A percentile compares a stretch with the other conserved stretches of the same genome.
These are phyloP conservation scores for Rhizopus arrhizus DNA, from an alignment of 371 early-diverging fungal species.

Conservation along the genomic window DNA sequence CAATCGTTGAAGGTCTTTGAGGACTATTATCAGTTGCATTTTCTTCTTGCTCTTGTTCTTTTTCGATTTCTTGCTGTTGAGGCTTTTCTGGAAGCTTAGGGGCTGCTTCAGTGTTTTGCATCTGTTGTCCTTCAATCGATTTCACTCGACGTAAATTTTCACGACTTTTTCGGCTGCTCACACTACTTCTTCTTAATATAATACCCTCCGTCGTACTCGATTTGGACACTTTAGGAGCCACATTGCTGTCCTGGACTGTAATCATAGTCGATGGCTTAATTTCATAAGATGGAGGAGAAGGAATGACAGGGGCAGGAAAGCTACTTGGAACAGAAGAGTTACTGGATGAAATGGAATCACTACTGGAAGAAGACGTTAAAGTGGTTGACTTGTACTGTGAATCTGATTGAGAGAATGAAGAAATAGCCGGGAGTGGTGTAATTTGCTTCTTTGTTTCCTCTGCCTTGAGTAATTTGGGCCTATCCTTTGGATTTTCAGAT, in stretches of 20 bases:
- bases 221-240: constrained; percentile 5
- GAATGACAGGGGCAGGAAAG: not conserved
- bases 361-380: not conserved
- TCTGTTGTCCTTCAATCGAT: not conserved
- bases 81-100: not conserved
- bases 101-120: not conserved
- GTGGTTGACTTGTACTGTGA: not conserved
- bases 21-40: not conserved
- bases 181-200: constrained; percentile 36
- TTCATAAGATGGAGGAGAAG: not conserved
- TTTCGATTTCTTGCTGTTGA: not conserved
- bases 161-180: constrained; percentile 42
- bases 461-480: constrained; percentile 32
- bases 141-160: constrained; percentile 32
- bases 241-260: not conserved
- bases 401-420: not conserved
- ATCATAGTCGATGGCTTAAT: not conserved
- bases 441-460: not conserved
- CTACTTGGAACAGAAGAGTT: not conserved
- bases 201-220: not conserved
- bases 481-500: constrained; percentile 40
- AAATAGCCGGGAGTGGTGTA: not conserved
- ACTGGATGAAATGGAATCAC: not conserved
- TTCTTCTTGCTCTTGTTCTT: constrained; percentile 16
- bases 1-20: constrained; percentile 30